These are phyloP conservation scores for Solioccasus polychromus DNA, from an alignment of 768 basidiomycete genomes.

Conservation along the genomic window DNA sequence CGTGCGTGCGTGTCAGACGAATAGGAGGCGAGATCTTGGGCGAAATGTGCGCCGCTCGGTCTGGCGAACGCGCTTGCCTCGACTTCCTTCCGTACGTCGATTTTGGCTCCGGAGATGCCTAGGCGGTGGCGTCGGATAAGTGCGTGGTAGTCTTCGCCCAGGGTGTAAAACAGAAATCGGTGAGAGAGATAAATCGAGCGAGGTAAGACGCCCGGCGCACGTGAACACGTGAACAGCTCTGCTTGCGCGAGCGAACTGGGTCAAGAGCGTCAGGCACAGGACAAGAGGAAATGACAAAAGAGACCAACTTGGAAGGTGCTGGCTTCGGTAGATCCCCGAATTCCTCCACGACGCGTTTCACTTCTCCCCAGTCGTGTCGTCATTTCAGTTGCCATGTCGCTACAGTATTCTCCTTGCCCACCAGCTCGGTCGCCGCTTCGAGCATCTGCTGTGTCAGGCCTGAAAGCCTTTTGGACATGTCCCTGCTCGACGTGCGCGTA, in stretches of 20 bases:
- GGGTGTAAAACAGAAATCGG: conserved; percentile 77
- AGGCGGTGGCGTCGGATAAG: conserved; percentile 65
- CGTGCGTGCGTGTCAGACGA: conserved; percentile 3
- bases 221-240: conserved; percentile 75
- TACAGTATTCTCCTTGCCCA: conserved; percentile 40
- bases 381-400: conserved; percentile 67
- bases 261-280: not conserved
- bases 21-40: conserved; percentile 20
- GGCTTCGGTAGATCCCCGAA: conserved; percentile 5
- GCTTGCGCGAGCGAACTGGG: conserved; percentile 68
- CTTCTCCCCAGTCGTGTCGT: conserved; percentile 49
- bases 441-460: conserved; percentile 36
- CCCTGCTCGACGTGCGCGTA: too few species aligned
- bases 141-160: conserved; percentile 77
- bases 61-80: conserved; percentile 55
- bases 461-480: conserved; percentile 31
- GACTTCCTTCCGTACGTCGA: conserved; percentile 72
- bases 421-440: conserved; percentile 34
- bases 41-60: conserved; percentile 18
- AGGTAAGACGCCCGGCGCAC: conserved; percentile 57
- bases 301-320: conserved; percentile 15
- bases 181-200: conserved; percentile 79
- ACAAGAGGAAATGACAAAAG: not conserved
- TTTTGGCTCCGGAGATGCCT: conserved; percentile 52
- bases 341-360: conserved; percentile 34